phyloP scores from a whole-genome alignment of 1,284 basidiomycete species.

The Cutaneotrichosporon spelunceum region DNA sequence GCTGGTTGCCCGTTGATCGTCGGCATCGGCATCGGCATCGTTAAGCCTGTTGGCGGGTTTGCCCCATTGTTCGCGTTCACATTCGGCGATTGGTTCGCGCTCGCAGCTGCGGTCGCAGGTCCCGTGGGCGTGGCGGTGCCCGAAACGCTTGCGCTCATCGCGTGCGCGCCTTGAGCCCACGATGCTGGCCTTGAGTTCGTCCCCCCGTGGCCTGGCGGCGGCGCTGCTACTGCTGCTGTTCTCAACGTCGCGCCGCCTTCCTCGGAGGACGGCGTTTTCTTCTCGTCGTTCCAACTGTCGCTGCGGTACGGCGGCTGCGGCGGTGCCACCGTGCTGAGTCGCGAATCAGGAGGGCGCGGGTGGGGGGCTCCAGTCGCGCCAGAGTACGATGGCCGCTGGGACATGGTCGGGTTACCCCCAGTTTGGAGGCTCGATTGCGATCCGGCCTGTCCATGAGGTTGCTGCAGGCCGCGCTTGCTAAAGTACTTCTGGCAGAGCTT shows the following conservation, averaged over 20 bases:
- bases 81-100: conserved; percentile 1
- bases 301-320: conserved; percentile 4
- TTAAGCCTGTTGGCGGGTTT: neutral
- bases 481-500: conserved; percentile 82
- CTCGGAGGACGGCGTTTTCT: neutral
- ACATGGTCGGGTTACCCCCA: neutral
- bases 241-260: conserved; percentile 5
- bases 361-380: neutral
- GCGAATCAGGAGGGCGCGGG: neutral
- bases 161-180: conserved; percentile 7
- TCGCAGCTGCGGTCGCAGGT: neutral
- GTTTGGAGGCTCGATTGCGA: neutral
- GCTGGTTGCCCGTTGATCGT: conserved; percentile 16
- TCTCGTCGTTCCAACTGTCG: conserved; percentile 9
- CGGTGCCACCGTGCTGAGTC: neutral
- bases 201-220: neutral
- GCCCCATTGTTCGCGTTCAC: neutral
- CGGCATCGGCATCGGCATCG: conserved; percentile 19
- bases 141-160: neutral
- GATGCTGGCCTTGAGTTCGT: conserved; percentile 5
- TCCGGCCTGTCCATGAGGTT: neutral
- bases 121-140: conserved; percentile 8
- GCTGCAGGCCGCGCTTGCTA: conserved; percentile 24
- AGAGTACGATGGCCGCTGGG: conserved; percentile 6
- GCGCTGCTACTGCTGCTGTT: no score